Base-by-base conservation (phyloP, 148 eudicot genomes). In the Pharnaceum exiguum region DNA sequence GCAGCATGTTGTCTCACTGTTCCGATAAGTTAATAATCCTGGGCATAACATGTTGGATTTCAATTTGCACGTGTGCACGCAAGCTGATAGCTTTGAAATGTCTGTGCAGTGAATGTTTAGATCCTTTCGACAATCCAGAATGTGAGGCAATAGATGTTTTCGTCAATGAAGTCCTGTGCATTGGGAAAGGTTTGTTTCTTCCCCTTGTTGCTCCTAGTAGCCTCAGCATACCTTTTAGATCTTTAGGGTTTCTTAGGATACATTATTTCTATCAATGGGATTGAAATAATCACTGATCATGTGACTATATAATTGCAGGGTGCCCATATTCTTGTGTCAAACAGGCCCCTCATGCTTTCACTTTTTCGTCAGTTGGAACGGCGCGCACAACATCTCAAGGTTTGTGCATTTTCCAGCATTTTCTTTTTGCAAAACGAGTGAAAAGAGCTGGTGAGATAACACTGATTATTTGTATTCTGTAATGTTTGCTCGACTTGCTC, bases 291-390 rank as follows among this genome's bases (percentile, higher is more conserved):
- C 38, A 55, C 53, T 60, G 10, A 65, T 40, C 29, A 16, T 52
- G 56, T 27, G 52, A 13, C 55, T 6, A 25, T n/a, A 44, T 49
- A 29, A 59, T 32, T 55, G 63, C 83, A 93, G 98, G 88, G 18
- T 93, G 98, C 65, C 89, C 95, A 23, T 88, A 79, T 68, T 93
- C 98, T 52, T 93, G 98, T 72, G 98, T 88, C 49, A 79, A 65
- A 45, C 85, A 62, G 73, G 90, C 98, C 26, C 88, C 98, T 46
- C 80, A 83, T 36, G 96, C 90, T 25, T 93, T 93, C 59, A 22
- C 70, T 27, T 88, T 85, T 45, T 79, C 95, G 36, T 70, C 77
- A 9, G 63, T 76, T 32, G 90, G 89, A 64, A 83, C 90, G 46
- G 98, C 98, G 26, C 82, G 76, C 16, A 86, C 83, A 58, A 74